Evolutionary conservation across 768 basidiomycete genomes (phyloP).

Genomic region (Clitopilus hobsonii): DNA sequence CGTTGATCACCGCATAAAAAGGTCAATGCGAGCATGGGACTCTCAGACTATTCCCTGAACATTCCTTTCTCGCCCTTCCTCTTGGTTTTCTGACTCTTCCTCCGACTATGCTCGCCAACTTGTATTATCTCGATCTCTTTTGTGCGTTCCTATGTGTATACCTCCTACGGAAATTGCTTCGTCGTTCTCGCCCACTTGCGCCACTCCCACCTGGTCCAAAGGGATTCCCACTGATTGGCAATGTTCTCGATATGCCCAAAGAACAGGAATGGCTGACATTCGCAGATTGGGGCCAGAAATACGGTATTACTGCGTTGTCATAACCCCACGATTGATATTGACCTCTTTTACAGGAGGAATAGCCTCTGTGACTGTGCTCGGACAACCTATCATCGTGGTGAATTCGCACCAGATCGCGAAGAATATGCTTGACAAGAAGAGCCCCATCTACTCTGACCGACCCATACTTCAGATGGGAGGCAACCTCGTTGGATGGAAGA

Average conservation of each 20-base stretch:
- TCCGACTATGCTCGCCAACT: conserved; percentile 21
- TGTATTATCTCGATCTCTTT: conserved; percentile 25
- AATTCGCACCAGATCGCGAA: conserved; percentile 45
- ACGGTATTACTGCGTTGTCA: conserved; percentile 28
- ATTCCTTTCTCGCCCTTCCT: conserved; percentile 19
- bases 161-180: conserved; percentile 27
- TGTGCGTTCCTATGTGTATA: conserved; percentile 28
- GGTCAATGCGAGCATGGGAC: conserved; percentile 13
- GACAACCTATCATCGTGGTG: conserved; percentile 53
- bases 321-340: not conserved
- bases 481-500: conserved; percentile 55
- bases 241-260: conserved; percentile 46
- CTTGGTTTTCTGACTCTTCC: conserved; percentile 13
- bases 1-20: conserved; percentile 26
- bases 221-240: conserved; percentile 51
- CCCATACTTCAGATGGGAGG: conserved; percentile 51
- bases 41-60: conserved; percentile 12
- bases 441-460: conserved; percentile 64
- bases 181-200: conserved; percentile 11
- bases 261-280: conserved; percentile 49
- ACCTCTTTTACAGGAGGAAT: conserved; percentile 44
- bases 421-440: conserved; percentile 65
- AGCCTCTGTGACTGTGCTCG: conserved; percentile 53
- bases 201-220: conserved; percentile 48
- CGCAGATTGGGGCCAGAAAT: conserved; percentile 46